Base-by-base conservation (phyloP, 2,329 filamentous ascomycete genomes). In the Xylaria polymorpha region DNA sequence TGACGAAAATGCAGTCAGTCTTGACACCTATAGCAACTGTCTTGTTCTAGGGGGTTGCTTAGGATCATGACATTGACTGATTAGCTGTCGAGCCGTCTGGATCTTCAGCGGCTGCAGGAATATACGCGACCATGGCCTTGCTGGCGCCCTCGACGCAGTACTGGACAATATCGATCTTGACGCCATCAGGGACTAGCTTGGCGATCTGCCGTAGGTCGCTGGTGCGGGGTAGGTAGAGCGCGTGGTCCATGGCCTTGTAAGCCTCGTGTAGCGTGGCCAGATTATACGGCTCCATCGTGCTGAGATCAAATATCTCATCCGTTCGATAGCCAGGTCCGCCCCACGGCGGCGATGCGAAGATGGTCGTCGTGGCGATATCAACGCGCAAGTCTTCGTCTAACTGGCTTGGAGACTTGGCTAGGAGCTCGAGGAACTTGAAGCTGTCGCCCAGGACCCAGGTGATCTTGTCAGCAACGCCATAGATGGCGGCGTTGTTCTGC, bases 131-230 rank as follows among this genome's bases (percentile, higher is more conserved):
- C 79, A 91, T 80, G 63, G 91, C 92, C 81, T 98, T 98, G 80
- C 94, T 98, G 7, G 92, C 92, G 14, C 94, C 94, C 74, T 92
- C 86, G 83, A 97, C 93, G 77, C 94, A 97, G 79, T 98, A 98
- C 82, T 99, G 96, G 58, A 93, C 88, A 32, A 95, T 90, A 53
- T 91, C 88, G 20, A 93, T 84, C 81, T 91, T 92, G 29, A 79
- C 68, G 4, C 63, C 73, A n/a, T 77, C 67, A 4, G 84, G 83
- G 0, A 81, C 83, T 39, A 91, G 76, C 72, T 80, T 85, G 4
- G 93, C 92, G 70, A 97, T 85, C 80, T 97, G 94, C 60, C 90
- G 87, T 61, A 97, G 79, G 79, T 97, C 90, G 70, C 93, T 95
- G 1, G 91, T 96, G 68, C 97, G 87, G 0, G 97, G 96, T 20